Base-by-base conservation (phyloP, 2,329 filamentous ascomycete species). In the Aspergillus fijiensis region DNA sequence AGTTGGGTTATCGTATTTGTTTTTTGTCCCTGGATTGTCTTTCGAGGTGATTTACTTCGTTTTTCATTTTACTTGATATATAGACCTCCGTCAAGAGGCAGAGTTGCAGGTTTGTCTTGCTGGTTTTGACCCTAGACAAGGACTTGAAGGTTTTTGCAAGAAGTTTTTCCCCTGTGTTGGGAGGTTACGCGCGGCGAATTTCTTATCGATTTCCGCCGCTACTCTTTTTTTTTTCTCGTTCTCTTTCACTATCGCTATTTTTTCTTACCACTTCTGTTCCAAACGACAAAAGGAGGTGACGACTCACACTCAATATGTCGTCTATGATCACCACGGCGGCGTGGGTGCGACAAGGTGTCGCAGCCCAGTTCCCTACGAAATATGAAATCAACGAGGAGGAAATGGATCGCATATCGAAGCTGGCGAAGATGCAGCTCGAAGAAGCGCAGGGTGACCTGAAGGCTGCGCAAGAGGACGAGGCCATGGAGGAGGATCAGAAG, bases 401-500 rank as follows among this genome's bases (percentile, higher is more conserved):
- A 75, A 90, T 90, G 70, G 84, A 87, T 70, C 85, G 90, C 70
- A 92, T 92, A 79, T 88, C 89, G 16, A 83, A 85, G 71, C 81
- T 92, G 65, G 89, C 89, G 31, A 87, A 89, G 75, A 80, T 91
- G 63, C 89, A 96, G 78, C 85, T 97, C 33, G 91, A 97, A 72
- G 95, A 98, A 77, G 95, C 95, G 27, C 89, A 94, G 71, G 90
- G 93, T 29, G 93, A 95, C 71, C 79, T 96, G 63, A 86, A 89
- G 66, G 87, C 90, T 68, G 92, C 92, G 11, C 82, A 87, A 71
- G 83, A 82, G 49, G 39, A 59, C 75, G 74, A 39, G 75, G 76
- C 70, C 66, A 67, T 58, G 70, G 67, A 21, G 74, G 72, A 76
- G 39, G 75, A 76, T 60, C 77, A 78, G 31, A 66, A 70, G n/a